Evolutionary conservation across 208 protist species (phyloP), one percentile per base, ranked within the genome.

Genomic region (Leishmania braziliensis): DNA sequence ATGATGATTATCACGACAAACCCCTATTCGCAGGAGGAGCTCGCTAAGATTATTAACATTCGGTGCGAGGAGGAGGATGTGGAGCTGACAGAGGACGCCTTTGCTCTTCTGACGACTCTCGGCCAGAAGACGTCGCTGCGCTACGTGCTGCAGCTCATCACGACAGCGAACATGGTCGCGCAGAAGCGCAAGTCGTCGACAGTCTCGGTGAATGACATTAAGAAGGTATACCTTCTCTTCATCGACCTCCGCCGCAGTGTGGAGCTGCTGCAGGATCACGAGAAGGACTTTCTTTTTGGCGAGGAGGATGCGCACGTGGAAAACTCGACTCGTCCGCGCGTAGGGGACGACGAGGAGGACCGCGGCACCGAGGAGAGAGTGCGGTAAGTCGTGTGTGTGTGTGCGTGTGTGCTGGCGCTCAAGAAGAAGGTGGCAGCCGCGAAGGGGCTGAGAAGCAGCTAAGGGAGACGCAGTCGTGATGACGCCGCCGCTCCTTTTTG

Each of bases 121-220:
- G 99, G 93, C 18, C 81, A 86, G 43, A 96, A 95, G 63, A 99
- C 99, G 5, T 99, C 99, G 1, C 92, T 99, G 56, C 96, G 99
- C 33, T 99, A 99, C 83, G 98, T 99, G 14, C 98, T 99, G 58
- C 99, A 99, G 89, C 93, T 99, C 56, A 99, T 99, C 84, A 99
- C 99, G 0, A 98, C 99, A 1, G 90, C 98, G 5, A 94, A 93
- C 75, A 85, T 99, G n/a, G 97, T 99, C 12, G 92, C 95, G 48
- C 88, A 93, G 62, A 99, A 99, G 88, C 93, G 99, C 56, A 98
- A 98, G 84, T 94, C 90, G 16, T 92, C 93, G 12, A 91, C 93
- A 46, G 99, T 99, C 14, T 96, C 95, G 20, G 91, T 98, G 23
- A 88, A 97, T 39, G 99, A 99, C 86, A 96, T 99, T 78, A 97